phyloP scores from a whole-genome alignment of 768 basidiomycete genomes.

The Macrolepiota fuliginosa region DNA sequence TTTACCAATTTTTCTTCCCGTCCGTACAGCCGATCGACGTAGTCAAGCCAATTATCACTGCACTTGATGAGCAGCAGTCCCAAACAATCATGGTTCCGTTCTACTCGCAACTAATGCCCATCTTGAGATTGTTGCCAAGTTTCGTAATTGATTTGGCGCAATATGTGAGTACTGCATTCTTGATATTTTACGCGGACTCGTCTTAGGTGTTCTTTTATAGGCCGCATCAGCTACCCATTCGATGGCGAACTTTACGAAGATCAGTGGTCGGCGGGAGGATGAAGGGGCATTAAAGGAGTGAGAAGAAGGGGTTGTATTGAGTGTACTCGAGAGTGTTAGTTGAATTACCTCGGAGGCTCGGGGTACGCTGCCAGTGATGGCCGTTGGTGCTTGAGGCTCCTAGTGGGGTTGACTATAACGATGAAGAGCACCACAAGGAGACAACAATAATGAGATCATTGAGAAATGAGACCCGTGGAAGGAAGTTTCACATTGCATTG shows the following conservation, averaged over 20 bases:
- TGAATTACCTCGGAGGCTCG: background rate
- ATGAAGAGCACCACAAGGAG: too few relatives aligned
- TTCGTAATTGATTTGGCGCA: conserved; percentile 73
- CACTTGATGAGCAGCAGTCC: conserved; percentile 79
- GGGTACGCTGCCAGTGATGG: background rate
- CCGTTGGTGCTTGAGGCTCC: background rate
- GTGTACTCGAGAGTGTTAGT: background rate
- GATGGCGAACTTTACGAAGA: conserved; percentile 69
- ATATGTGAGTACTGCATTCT: conserved; percentile 48
- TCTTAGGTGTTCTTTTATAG: conserved; percentile 32
- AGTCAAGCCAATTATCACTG: conserved; percentile 79
- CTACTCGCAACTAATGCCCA: conserved; percentile 60
- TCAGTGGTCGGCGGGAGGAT: conserved; percentile 55
- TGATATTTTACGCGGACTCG: background rate
- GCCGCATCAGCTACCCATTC: conserved; percentile 65
- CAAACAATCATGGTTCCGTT: conserved; percentile 71
- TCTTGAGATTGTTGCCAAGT: conserved; percentile 60
- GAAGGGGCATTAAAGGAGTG: conserved; percentile 35
- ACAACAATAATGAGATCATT: background rate
- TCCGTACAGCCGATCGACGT: conserved; percentile 69
- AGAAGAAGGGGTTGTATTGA: conserved; percentile 5
- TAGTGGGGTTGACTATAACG: background rate
- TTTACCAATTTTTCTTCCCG: conserved; percentile 76
- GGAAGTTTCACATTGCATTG: conserved; percentile 2
- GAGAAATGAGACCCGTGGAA: background rate